Base-by-base conservation (phyloP, 2,329 filamentous ascomycete species). In the Ascomycota sp. region DNA sequence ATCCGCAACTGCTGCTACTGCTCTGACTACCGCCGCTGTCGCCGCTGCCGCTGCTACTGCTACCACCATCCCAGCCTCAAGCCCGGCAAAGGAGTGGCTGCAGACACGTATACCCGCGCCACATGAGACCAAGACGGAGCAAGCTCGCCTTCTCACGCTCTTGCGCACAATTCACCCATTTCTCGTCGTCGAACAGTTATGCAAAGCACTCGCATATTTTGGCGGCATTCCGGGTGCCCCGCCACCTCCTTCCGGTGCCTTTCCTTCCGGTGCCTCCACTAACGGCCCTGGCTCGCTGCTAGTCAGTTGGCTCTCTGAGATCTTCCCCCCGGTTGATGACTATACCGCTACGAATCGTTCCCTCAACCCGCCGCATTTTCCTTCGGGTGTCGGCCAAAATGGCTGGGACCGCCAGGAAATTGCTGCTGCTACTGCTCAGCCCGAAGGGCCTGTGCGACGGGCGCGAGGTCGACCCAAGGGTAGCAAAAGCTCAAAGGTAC, bases 201-300 rank as follows among this genome's bases (percentile, higher is more conserved):
- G 67, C 44, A 72, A 64, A 41, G 70, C 66, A 2, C 46, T 75
- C 35, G 61, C 64, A n/a, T 73, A 69, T 41, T 75, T 74, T 48
- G 70, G 71, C 7, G 68, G 69, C 24, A 59, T 67, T 31, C 66
- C 68, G 28, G 63, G 61, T 25, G 62, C 61, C 5, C 62, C 64
- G 7, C 59, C 63, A 6, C 60, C 66, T n/a, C 57, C 60, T 0
- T 48, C 58, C 25, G 56, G 63, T 40, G 52, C 49, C 2, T 74
- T 73, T 34, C 69, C 70, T 2, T 53, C 58, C 24, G 74, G 70
- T 41, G 61, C 58, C 8, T 56, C 61, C 32, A 57, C 57, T 9
- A 72, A 72, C 44, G 69, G 70, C 3, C 53, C 62, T 1, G 71
- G 70, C 2, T 59, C 61, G 13, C 51, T 68, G 9, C 68, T 75